Percentiles rank a stretch among this genome's conserved stretches.
phyloP scores from a whole-genome alignment of 2,329 filamentous ascomycete species.

The Paraconiothyrium brasiliense region DNA sequence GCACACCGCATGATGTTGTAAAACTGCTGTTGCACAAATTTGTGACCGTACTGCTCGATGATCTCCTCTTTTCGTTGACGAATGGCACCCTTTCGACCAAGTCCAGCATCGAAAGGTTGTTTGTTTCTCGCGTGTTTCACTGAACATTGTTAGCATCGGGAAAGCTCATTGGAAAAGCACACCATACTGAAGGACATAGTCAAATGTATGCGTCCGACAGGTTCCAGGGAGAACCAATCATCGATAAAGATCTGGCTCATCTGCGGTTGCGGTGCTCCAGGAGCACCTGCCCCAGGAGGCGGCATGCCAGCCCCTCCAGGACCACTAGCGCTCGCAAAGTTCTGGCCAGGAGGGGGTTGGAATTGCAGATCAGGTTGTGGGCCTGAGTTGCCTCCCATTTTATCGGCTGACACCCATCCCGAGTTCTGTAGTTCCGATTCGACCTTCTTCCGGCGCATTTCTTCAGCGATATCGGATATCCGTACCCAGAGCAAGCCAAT shows the following conservation, averaged over 20 bases:
- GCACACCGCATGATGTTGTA: conserved; percentile 99
- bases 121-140: conserved; percentile 88
- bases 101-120: conserved; percentile 83
- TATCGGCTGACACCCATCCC: conserved; percentile 97
- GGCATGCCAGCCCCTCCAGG: conserved; percentile 52
- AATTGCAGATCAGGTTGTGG: conserved; percentile 65
- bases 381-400: conserved; percentile 75
- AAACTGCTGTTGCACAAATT: conserved; percentile 97
- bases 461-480: conserved; percentile 96
- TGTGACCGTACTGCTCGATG: conserved; percentile 98
- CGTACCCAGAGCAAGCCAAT: conserved; percentile 96
- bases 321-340: conserved; percentile 50
- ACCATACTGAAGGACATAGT: conserved; percentile 80
- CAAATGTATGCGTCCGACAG: conserved; percentile 89
- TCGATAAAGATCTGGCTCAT: conserved; percentile 73
- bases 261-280: conserved; percentile 57
- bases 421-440: conserved; percentile 94
- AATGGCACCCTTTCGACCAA: conserved; percentile 94
- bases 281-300: conserved; percentile 41
- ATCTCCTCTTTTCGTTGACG: conserved; percentile 98
- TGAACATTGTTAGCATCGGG: conserved; percentile 41
- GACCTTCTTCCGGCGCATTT: conserved; percentile 96
- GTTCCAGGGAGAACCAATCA: conserved; percentile 96
- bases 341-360: conserved; percentile 58
- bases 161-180: not conserved